phyloP scores from a whole-genome alignment of 192 early-diverging fungal genomes.

The Spizellomyces sp. region DNA sequence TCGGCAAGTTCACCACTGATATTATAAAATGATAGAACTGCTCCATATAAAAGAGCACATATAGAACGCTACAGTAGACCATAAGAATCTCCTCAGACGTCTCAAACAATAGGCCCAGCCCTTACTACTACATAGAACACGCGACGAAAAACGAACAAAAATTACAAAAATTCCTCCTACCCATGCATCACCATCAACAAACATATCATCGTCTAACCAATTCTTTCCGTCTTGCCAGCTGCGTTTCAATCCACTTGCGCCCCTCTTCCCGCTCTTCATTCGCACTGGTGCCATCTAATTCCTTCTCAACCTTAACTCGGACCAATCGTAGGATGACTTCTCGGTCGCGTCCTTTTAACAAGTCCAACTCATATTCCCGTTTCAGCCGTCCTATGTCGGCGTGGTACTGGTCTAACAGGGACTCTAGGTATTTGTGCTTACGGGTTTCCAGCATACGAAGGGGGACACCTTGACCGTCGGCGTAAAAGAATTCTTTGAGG shows the following conservation, averaged over 20 bases:
- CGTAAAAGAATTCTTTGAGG: constrained; percentile 56
- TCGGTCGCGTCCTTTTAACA: constrained; percentile 41
- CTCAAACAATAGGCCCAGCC: too few relatives aligned
- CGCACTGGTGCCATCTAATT: constrained; percentile 12
- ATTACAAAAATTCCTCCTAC: too few relatives aligned
- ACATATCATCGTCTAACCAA: neutral
- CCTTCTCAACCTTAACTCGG: constrained; percentile 45
- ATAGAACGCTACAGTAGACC: too few relatives aligned
- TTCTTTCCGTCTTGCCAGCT: constrained; percentile 45
- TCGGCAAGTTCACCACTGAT: too few relatives aligned
- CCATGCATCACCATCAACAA: too few relatives aligned
- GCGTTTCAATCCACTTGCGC: constrained; percentile 46
- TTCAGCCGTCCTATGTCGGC: constrained; percentile 43
- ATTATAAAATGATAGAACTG: too few relatives aligned
- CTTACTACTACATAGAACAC: too few relatives aligned
- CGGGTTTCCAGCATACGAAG: constrained; percentile 43
- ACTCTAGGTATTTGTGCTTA: constrained; percentile 38
- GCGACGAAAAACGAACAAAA: too few relatives aligned
- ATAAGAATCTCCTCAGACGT: too few relatives aligned
- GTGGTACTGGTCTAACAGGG: constrained; percentile 38
- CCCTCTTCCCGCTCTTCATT: constrained; percentile 35
- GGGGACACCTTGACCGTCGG: constrained; percentile 50
- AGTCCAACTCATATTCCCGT: constrained; percentile 48
- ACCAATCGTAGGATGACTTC: constrained; percentile 46
- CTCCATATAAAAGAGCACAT: too few relatives aligned